Evolutionary conservation across 768 basidiomycete species (phyloP).

Genomic region (Russula brevipes): DNA sequence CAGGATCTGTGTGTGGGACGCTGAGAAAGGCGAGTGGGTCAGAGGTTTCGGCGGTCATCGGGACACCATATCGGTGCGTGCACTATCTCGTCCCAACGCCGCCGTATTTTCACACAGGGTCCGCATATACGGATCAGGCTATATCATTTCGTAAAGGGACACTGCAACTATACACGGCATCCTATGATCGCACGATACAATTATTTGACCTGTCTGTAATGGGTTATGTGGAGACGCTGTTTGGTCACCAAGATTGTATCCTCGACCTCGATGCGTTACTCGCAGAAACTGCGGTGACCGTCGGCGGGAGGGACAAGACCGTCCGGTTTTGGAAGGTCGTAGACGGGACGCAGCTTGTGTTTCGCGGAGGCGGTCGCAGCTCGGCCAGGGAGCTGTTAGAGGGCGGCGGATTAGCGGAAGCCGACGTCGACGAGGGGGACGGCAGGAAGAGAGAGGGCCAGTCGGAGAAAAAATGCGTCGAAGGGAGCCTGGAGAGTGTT

Average conservation of each 20-base stretch:
- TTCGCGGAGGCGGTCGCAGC: slow-evolving; percentile 90
- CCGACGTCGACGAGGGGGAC: slow-evolving; percentile 45
- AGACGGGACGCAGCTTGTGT: slow-evolving; percentile 93
- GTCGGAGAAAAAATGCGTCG: slow-evolving; percentile 56
- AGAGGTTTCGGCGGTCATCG: slow-evolving; percentile 77
- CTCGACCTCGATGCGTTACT: slow-evolving; percentile 74
- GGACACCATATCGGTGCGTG: slow-evolving; percentile 63
- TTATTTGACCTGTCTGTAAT: slow-evolving; percentile 77
- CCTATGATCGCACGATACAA: slow-evolving; percentile 86
- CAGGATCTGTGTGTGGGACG: slow-evolving; percentile 82
- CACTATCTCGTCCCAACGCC: slow-evolving; percentile 35
- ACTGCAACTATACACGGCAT: slow-evolving; percentile 66
- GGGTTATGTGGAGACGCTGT: slow-evolving; percentile 94
- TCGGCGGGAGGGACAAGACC: slow-evolving; percentile 88
- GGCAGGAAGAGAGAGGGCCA: slow-evolving; percentile 30
- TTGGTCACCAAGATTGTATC: slow-evolving; percentile 92
- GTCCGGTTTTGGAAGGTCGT: slow-evolving; percentile 94
- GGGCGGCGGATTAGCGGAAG: slow-evolving; percentile 61
- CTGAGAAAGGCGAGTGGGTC: slow-evolving; percentile 67
- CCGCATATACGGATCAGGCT: slow-evolving; percentile 37
- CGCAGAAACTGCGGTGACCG: slow-evolving; percentile 78
- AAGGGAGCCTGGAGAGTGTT: slow-evolving; percentile 88
- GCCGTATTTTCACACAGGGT: slow-evolving; percentile 30
- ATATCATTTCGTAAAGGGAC: slow-evolving; percentile 76
- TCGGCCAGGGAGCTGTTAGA: slow-evolving; percentile 75